Evolutionary conservation across 768 basidiomycete species (phyloP).

Genomic region (Tricholoma furcatifolium): DNA sequence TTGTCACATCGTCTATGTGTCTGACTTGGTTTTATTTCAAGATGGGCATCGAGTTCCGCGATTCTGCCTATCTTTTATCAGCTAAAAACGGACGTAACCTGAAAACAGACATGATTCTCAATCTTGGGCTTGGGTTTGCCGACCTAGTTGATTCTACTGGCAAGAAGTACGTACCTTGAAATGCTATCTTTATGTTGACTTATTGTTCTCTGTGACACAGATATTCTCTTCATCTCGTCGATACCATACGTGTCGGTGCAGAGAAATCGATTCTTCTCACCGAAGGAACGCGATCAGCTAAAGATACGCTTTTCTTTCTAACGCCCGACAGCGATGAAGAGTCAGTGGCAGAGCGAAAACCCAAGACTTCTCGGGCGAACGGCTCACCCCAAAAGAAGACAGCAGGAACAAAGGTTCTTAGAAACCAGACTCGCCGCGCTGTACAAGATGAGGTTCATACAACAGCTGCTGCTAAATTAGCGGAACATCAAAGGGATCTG

Average conservation of each 20-base stretch:
- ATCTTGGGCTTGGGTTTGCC: conserved; percentile 81
- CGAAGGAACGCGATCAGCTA: conserved; percentile 78
- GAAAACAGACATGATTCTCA: conserved; percentile 82
- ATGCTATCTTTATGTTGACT: background rate
- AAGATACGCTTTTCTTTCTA: conserved; percentile 88
- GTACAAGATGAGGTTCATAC: conserved; percentile 82
- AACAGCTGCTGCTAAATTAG: conserved; percentile 73
- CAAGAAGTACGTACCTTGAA: conserved; percentile 58
- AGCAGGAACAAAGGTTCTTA: conserved; percentile 81
- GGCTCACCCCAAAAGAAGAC: conserved; percentile 71
- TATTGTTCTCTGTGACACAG: conserved; percentile 43
- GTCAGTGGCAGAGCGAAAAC: conserved; percentile 55
- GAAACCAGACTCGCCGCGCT: conserved; percentile 88
- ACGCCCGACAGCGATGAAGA: conserved; percentile 60
- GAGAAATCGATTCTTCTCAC: conserved; percentile 72
- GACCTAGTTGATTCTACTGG: conserved; percentile 76
- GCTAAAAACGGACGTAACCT: conserved; percentile 74
- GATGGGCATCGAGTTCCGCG: conserved; percentile 97
- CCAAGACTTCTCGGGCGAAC: conserved; percentile 52
- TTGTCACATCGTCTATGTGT: conserved; percentile 1
- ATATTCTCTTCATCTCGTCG: conserved; percentile 85
- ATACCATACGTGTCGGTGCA: conserved; percentile 79
- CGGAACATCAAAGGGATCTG: conserved; percentile 85
- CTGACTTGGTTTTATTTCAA: conserved; percentile 25
- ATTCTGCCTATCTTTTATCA: conserved; percentile 79